Percentiles rank a stretch among this genome's conserved stretches.
Conservation (phyloP, 306 rosid species). For the Luffa aegyptiaca region DNA sequence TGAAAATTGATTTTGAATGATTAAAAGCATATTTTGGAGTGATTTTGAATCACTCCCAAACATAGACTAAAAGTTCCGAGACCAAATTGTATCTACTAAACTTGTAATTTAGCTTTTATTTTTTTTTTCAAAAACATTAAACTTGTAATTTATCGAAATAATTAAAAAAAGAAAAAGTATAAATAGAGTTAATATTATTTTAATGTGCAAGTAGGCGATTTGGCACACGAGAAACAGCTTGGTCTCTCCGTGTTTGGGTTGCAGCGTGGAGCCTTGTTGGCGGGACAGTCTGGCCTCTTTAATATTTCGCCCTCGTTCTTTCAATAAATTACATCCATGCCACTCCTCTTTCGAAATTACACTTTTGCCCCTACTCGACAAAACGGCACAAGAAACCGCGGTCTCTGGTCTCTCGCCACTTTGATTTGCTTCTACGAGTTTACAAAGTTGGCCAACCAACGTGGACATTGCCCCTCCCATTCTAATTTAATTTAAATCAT, state of each 20-base stretch:
- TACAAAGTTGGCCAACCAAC: neutral
- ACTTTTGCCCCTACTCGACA: slow-evolving; percentile 14
- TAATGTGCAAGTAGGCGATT: neutral
- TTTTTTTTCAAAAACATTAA: too few species aligned
- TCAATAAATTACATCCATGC: slow-evolving; percentile 32
- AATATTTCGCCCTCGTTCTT: slow-evolving; percentile 33
- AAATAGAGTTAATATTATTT: neutral
- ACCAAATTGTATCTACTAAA: too few species aligned
- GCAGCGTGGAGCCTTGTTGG: slow-evolving; percentile 23
- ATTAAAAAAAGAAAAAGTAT: too few species aligned
- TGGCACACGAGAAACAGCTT: slow-evolving; percentile 5
- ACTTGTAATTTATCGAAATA: too few species aligned
- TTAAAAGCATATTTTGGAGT: too few species aligned
- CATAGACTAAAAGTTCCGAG: too few species aligned
- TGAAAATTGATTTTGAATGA: too few species aligned
- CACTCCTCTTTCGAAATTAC: slow-evolving; percentile 18
- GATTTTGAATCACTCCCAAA: too few species aligned
- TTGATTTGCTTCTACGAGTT: neutral
- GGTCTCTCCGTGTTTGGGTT: neutral
- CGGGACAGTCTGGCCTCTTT: slow-evolving; percentile 80
- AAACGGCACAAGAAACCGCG: neutral
- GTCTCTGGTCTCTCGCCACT: neutral
- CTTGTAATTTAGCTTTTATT: too few species aligned
- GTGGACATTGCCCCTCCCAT: neutral
- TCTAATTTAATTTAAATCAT: neutral